A percentile compares a stretch with the other conserved stretches of the same genome.
These are phyloP conservation scores for Candida insectalens DNA, from an alignment of 805 yeast species.

Conservation along the genomic window DNA sequence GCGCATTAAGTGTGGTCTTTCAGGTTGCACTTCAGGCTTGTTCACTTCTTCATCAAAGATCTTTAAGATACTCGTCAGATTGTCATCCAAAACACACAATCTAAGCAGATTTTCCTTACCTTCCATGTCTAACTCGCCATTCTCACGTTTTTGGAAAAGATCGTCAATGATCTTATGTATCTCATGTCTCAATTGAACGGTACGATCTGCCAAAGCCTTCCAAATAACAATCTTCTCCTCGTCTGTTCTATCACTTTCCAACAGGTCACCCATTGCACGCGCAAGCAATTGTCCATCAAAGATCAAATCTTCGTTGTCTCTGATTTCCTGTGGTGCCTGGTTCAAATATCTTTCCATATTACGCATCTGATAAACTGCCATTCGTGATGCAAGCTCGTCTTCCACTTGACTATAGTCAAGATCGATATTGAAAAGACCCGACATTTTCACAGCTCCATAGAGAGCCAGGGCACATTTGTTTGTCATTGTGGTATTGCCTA, in stretches of 20 bases:
- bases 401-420: conserved; percentile 39
- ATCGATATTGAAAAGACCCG: conserved; percentile 42
- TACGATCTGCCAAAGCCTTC: conserved; percentile 41
- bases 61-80: conserved; percentile 41
- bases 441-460: conserved; percentile 39
- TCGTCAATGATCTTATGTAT: conserved; percentile 43
- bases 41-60: conserved; percentile 26
- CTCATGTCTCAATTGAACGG: conserved; percentile 38
- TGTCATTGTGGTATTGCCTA: conserved; percentile 40
- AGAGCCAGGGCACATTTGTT: conserved; percentile 36
- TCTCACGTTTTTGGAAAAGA: conserved; percentile 34
- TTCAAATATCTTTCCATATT: conserved; percentile 41
- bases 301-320: conserved; percentile 46
- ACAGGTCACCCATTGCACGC: conserved; percentile 60
- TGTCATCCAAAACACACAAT: conserved; percentile 44
- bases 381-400: conserved; percentile 42
- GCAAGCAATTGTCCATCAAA: conserved; percentile 70
- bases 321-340: conserved; percentile 3
- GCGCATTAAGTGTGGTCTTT: conserved; percentile 19
- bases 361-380: conserved; percentile 47
- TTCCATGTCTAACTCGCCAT: conserved; percentile 38
- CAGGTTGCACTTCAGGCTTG: not conserved
- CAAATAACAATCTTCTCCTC: conserved; percentile 34
- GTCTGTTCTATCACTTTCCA: conserved; percentile 27
- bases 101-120: conserved; percentile 46